A percentile compares a stretch with the other conserved stretches of the same genome.
phyloP scores from a whole-genome alignment of 2,329 filamentous ascomycete species.

The Talaromyces piceae region DNA sequence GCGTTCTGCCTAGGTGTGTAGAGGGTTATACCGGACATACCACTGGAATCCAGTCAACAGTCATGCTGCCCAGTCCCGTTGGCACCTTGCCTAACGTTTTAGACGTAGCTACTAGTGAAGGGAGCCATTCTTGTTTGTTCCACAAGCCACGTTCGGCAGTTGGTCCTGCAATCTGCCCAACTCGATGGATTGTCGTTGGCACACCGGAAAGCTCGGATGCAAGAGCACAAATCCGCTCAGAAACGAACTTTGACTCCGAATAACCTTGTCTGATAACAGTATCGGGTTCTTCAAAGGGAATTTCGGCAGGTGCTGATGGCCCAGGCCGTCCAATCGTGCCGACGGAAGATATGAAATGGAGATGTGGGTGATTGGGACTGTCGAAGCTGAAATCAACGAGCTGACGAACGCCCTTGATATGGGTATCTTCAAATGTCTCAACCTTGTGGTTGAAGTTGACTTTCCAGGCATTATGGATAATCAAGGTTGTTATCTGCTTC shows the following conservation, averaged over 20 bases:
- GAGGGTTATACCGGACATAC: not conserved
- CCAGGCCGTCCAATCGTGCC: not conserved
- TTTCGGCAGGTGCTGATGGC: conserved; percentile 3
- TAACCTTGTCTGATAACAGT: conserved; percentile 28
- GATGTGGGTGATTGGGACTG: conserved; percentile 1
- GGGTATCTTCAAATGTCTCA: conserved; percentile 17
- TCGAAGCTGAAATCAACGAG: conserved; percentile 3
- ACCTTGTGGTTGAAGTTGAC: conserved; percentile 22
- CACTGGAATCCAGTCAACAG: not conserved
- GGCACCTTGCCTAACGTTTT: not conserved
- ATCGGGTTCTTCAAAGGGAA: conserved; percentile 14
- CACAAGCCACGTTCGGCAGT: conserved; percentile 39
- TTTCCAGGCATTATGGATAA: conserved; percentile 24
- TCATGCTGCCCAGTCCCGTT: not conserved
- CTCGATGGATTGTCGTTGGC: conserved; percentile 19
- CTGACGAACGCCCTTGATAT: conserved; percentile 15
- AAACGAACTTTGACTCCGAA: conserved; percentile 29
- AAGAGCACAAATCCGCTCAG: conserved; percentile 39
- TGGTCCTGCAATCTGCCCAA: conserved; percentile 30
- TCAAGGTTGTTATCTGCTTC: conserved; percentile 11
- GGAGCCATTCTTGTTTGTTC: conserved; percentile 30
- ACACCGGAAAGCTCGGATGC: conserved; percentile 18
- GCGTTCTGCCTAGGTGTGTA: no score
- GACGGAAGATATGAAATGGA: conserved; percentile 5
- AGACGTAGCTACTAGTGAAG: not conserved